Conservation (phyloP, 495 filamentous ascomycete genomes). For the Pyrenula massariospora region DNA sequence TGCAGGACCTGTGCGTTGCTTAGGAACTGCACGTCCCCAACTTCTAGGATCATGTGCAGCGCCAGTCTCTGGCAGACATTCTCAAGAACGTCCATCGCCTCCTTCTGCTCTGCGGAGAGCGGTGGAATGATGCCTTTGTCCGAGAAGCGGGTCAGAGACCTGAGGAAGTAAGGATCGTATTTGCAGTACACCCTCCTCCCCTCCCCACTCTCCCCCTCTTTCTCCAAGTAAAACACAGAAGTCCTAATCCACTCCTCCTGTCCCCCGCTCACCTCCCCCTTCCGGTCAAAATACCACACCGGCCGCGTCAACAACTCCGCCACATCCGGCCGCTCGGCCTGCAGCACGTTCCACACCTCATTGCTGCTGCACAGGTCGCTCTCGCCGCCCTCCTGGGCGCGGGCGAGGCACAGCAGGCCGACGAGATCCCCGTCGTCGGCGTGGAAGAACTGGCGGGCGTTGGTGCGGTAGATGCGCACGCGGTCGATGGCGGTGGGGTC, state of each 20-base stretch:
- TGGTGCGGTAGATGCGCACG: conserved; percentile 82
- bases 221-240: conserved; percentile 63
- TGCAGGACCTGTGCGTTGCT: conserved; percentile 59
- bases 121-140: conserved; percentile 54
- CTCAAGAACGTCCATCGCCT: conserved; percentile 55
- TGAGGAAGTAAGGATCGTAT: conserved; percentile 63
- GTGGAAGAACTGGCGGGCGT: conserved; percentile 76
- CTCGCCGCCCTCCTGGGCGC: conserved; percentile 73
- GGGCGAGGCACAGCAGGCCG: conserved; percentile 71
- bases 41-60: conserved; percentile 67
- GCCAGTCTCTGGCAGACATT: conserved; percentile 50
- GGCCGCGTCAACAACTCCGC: conserved; percentile 61
- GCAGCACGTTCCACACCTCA: conserved; percentile 71
- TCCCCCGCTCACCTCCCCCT: conserved; percentile 67
- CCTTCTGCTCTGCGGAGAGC: conserved; percentile 48
- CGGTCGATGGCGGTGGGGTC: conserved; percentile 69
- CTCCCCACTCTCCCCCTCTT: conserved; percentile 25
- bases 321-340: conserved; percentile 65
- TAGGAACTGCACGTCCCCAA: conserved; percentile 72
- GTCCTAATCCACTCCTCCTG: conserved; percentile 67
- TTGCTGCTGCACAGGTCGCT: conserved; percentile 72
- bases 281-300: conserved; percentile 91
- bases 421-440: conserved; percentile 75
- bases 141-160: conserved; percentile 53
- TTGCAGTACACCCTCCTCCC: conserved; percentile 39